phyloP scores from a whole-genome alignment of 2,329 filamentous ascomycete genomes.

The Cytospora mali region DNA sequence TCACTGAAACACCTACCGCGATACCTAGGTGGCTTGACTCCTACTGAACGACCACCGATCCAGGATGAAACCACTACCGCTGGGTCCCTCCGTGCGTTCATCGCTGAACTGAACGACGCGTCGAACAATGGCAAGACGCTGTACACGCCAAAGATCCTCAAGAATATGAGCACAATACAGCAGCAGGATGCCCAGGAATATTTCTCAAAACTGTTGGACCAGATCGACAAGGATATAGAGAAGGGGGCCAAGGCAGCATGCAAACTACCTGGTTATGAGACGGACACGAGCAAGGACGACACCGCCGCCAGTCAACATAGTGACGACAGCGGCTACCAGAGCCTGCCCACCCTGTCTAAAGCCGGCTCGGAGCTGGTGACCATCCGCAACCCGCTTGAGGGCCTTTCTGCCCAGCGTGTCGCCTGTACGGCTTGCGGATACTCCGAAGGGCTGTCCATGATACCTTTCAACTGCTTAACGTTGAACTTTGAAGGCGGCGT shows the following conservation, averaged over 20 bases:
- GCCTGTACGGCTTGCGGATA: conserved; percentile 84
- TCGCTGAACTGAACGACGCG: conserved; percentile 69
- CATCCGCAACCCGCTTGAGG: conserved; percentile 79
- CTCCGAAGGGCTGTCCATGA: conserved; percentile 85
- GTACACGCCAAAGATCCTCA: conserved; percentile 80
- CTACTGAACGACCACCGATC: conserved; percentile 4
- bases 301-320: conserved; percentile 51
- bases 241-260: conserved; percentile 46
- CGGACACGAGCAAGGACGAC: conserved; percentile 45
- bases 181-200: conserved; percentile 99
- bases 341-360: conserved; percentile 44
- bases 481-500: conserved; percentile 72
- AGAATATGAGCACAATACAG: conserved; percentile 92
- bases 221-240: conserved; percentile 76
- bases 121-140: conserved; percentile 74
- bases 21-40: conserved; percentile 60
- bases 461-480: conserved; percentile 91
- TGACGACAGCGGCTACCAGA: conserved; percentile 61
- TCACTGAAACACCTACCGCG: conserved; percentile 70
- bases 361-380: conserved; percentile 39
- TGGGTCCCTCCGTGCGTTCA: conserved; percentile 62
- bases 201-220: conserved; percentile 84
- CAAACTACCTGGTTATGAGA: conserved; percentile 45
- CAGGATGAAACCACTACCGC: conserved; percentile 39
- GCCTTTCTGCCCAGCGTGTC: conserved; percentile 83